phyloP scores from a whole-genome alignment of 495 filamentous ascomycete species.

The Penicillium atrosanguineum region DNA sequence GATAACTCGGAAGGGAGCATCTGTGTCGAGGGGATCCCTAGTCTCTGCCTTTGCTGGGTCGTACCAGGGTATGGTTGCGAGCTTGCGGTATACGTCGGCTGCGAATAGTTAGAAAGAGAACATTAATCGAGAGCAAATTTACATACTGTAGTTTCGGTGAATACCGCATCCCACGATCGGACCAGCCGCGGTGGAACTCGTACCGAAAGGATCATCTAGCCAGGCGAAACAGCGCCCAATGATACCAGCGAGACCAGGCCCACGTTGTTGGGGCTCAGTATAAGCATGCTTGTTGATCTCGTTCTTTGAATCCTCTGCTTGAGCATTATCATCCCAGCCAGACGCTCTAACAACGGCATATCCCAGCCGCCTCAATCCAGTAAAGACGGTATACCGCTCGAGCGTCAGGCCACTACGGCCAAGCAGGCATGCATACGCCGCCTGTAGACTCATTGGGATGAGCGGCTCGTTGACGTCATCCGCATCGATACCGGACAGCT shows the following conservation, averaged over 20 bases:
- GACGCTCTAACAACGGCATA: slow-evolving; percentile 75
- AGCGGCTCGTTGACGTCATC: slow-evolving; percentile 49
- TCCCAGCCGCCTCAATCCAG: slow-evolving; percentile 76
- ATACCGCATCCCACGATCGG: slow-evolving; percentile 73
- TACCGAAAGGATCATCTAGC: slow-evolving; percentile 28
- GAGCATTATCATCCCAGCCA: slow-evolving; percentile 42
- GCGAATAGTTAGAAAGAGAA: slow-evolving; percentile 1
- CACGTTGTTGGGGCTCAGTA: slow-evolving; percentile 14
- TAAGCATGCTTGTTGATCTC: background rate
- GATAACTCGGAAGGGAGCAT: slow-evolving; percentile 62
- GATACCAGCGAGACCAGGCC: slow-evolving; percentile 34
- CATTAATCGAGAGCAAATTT: background rate
- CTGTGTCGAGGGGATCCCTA: slow-evolving; percentile 18
- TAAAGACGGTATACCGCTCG: slow-evolving; percentile 86
- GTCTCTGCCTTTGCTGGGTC: slow-evolving; percentile 44
- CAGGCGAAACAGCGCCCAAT: slow-evolving; percentile 33
- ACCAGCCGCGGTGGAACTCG: slow-evolving; percentile 46
- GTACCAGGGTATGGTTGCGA: slow-evolving; percentile 73
- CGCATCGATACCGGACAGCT: slow-evolving; percentile 27
- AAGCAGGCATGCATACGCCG: slow-evolving; percentile 78
- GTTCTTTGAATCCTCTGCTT: slow-evolving; percentile 5
- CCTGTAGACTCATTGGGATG: slow-evolving; percentile 84
- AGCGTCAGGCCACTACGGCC: slow-evolving; percentile 63
- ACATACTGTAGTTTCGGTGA: slow-evolving; percentile 69
- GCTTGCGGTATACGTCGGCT: slow-evolving; percentile 70